These are phyloP conservation scores for Neofusicoccum umdonicola DNA, from an alignment of 2,329 filamentous ascomycete genomes.

Conservation along the genomic window DNA sequence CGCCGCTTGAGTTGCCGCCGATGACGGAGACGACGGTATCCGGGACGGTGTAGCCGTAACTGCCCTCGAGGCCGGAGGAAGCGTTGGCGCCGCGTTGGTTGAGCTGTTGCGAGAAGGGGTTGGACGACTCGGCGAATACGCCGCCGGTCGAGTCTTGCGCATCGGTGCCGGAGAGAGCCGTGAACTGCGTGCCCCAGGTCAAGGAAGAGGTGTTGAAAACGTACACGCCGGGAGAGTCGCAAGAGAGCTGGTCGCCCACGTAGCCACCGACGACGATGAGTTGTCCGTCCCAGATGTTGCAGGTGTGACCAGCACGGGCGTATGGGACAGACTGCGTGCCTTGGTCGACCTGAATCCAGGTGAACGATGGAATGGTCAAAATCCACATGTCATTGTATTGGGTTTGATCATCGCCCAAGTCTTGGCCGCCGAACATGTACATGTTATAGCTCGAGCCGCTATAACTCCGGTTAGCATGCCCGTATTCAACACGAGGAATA, in stretches of 20 bases:
- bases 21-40: conserved; percentile 62
- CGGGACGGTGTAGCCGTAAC: conserved; percentile 68
- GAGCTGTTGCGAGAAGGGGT: conserved; percentile 52
- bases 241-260: conserved; percentile 58
- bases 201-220: conserved; percentile 73
- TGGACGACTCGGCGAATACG: conserved; percentile 23
- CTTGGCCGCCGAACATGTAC: conserved; percentile 76
- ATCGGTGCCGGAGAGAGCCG: conserved; percentile 58
- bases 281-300: conserved; percentile 75
- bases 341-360: conserved; percentile 68
- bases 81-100: conserved; percentile 46
- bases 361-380: conserved; percentile 75
- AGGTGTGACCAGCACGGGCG: conserved; percentile 70
- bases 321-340: conserved; percentile 48
- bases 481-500: background rate
- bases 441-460: conserved; percentile 71
- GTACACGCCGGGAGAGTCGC: conserved; percentile 68
- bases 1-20: conserved; percentile 64
- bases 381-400: conserved; percentile 77
- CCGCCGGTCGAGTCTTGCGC: conserved; percentile 26
- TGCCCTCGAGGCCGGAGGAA: conserved; percentile 56
- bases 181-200: conserved; percentile 69
- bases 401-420: conserved; percentile 55
- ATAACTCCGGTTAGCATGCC: conserved; percentile 10
- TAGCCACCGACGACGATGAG: conserved; percentile 77